Percentiles rank a stretch among this genome's conserved stretches.
These are phyloP conservation scores for Umbelopsis isabellina DNA, from an alignment of 192 early-diverging fungal species.

Conservation along the genomic window DNA sequence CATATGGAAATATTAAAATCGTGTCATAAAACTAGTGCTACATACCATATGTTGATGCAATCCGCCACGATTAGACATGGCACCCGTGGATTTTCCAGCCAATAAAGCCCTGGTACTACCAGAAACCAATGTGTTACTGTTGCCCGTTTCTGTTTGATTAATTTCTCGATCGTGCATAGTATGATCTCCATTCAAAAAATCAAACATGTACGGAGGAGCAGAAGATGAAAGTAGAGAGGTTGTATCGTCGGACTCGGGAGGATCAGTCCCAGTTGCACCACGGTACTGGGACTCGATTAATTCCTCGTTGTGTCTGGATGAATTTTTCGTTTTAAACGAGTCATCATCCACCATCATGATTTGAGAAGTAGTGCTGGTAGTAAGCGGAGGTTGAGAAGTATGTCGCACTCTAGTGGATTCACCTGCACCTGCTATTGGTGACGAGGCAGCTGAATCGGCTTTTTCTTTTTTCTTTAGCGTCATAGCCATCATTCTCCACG, in stretches of 20 bases:
- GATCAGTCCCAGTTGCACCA: constrained; percentile 15
- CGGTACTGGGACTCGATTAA: constrained; percentile 3
- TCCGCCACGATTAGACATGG: constrained; percentile 17
- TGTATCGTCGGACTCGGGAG: constrained; percentile 37
- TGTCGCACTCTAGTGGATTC: not conserved
- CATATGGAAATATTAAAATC: not conserved
- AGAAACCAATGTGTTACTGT: constrained; percentile 28
- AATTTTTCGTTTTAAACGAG: not conserved
- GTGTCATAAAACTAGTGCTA: not conserved
- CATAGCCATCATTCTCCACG: constrained; percentile 85
- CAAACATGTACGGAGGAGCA: constrained; percentile 39
- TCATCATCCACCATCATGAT: not conserved
- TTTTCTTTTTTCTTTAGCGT: constrained; percentile 48
- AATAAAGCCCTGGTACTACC: constrained; percentile 28
- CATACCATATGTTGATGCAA: constrained; percentile 3
- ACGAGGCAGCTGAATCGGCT: not conserved
- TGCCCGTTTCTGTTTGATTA: not conserved
- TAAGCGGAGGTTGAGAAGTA: constrained; percentile 9
- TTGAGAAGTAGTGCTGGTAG: not conserved
- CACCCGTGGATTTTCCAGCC: not conserved
- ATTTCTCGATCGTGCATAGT: not conserved
- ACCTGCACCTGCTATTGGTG: not conserved
- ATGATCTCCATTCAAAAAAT: constrained; percentile 24
- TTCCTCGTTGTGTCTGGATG: not conserved
- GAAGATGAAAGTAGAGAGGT: constrained; percentile 34